Conservation (phyloP, 257 asterid species). For the Solanum pennellii region DNA sequence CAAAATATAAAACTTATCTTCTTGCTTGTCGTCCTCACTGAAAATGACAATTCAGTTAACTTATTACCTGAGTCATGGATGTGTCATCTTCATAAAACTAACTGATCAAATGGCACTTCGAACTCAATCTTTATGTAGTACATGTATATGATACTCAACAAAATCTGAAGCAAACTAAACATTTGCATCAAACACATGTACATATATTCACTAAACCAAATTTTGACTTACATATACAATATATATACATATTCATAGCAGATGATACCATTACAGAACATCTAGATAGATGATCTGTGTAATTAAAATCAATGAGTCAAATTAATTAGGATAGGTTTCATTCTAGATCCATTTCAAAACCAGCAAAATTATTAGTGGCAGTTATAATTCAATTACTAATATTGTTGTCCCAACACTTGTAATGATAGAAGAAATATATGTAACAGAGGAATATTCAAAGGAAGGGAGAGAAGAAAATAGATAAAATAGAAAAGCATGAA, state of each 20-base stretch:
- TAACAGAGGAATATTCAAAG: constrained; percentile 7
- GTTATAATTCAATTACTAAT: not conserved
- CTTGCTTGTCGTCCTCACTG: not conserved
- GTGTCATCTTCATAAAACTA: not conserved
- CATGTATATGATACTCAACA: not conserved
- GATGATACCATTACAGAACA: not conserved
- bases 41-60: not conserved
- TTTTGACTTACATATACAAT: not conserved
- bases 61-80: not conserved
- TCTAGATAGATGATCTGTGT: not conserved
- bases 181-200: not conserved
- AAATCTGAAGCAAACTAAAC: not conserved
- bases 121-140: not conserved
- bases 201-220: too few species aligned
- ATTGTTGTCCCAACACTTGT: not conserved
- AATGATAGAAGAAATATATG: not conserved
- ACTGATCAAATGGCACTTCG: not conserved
- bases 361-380: not conserved
- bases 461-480: not conserved
- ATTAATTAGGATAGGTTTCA: not conserved
- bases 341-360: not conserved
- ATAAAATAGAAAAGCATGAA: not conserved
- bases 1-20: not conserved
- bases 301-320: not conserved
- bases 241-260: not conserved